Base-by-base conservation (phyloP, 345 rosid species). In the Aquilaria sinensis region DNA sequence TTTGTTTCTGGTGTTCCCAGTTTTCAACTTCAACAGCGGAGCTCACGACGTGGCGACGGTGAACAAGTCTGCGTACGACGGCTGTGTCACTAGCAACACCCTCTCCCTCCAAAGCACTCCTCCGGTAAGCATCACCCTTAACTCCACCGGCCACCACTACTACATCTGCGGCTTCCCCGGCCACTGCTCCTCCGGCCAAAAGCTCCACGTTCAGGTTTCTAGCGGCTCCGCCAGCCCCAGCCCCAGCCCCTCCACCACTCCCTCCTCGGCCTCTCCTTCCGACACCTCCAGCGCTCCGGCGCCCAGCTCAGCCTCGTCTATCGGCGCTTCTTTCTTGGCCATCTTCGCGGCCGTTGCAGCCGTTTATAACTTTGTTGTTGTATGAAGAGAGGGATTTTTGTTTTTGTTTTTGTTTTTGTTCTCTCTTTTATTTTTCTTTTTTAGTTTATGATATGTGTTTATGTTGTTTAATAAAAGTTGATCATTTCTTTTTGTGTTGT, bases 11-110 rank as follows among this genome's bases (percentile, higher is more conserved):
- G 88, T 78, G 29, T 32, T 50, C 16, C 66, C 72, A 85, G 88
- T 81, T 47, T 85, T 85, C 68, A 81, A 79, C 31, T 85, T 83
- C 64, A 41, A 49, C n/a, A 62, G 66, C 53, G 84, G 75, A 23
- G 60, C 72, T n/a, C 90, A 85, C 59, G 77, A 82, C 31, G 85
- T 82, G 58, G 85, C 83, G 2, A 64, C 66, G 47, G 85, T 85
- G 68, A 74, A 74, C 2, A 13, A 74, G 73, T 73, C 46, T 33
- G 78, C 75, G 34, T 83, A 64, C 50, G 77, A 63, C 2, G 57
- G 63, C 10, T 82, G 90, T 69, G 66, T 54, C 51, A 68, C 67
- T 37, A 65, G 54, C 53, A 78, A 63, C 50, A 70, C 84, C 5
- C 47, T 62, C 47, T 32, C 72, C n/a, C 49, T 30, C 45, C 37